Evolutionary conservation across 331 rosid species (phyloP).

Genomic region (Dryas integrifolia): DNA sequence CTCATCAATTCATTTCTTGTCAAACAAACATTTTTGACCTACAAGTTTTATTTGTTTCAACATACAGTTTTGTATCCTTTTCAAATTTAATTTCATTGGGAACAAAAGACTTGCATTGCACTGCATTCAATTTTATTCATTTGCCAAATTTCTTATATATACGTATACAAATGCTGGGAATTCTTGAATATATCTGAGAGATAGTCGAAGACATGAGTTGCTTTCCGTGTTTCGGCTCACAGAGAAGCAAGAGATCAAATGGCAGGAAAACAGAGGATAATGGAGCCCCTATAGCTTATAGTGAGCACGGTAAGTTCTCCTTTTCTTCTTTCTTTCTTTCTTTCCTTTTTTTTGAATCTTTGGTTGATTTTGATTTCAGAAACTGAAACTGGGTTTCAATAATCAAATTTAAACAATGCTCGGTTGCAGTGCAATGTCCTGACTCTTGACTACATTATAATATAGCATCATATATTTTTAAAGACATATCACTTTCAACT

Average conservation of each 20-base stretch:
- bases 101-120: conserved; percentile 1
- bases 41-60: background rate
- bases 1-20: conserved; percentile 1
- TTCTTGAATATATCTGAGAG: background rate
- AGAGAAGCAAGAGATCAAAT: conserved; percentile 45
- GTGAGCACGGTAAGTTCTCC: too few relatives aligned
- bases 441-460: background rate
- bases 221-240: conserved; percentile 71
- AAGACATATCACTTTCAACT: background rate
- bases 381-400: background rate
- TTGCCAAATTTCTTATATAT: background rate
- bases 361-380: background rate
- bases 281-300: background rate
- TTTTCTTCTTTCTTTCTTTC: too few relatives aligned
- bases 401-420: background rate
- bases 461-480: background rate
- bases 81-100: background rate
- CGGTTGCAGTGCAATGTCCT: too few relatives aligned
- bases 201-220: conserved; percentile 54
- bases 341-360: background rate
- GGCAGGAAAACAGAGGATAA: conserved; percentile 38
- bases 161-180: background rate
- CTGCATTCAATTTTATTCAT: background rate
- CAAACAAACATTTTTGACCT: conserved; percentile 1
- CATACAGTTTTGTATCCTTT: background rate